Base-by-base conservation (phyloP, 2,329 filamentous ascomycete species). In the Eutypa lata region DNA sequence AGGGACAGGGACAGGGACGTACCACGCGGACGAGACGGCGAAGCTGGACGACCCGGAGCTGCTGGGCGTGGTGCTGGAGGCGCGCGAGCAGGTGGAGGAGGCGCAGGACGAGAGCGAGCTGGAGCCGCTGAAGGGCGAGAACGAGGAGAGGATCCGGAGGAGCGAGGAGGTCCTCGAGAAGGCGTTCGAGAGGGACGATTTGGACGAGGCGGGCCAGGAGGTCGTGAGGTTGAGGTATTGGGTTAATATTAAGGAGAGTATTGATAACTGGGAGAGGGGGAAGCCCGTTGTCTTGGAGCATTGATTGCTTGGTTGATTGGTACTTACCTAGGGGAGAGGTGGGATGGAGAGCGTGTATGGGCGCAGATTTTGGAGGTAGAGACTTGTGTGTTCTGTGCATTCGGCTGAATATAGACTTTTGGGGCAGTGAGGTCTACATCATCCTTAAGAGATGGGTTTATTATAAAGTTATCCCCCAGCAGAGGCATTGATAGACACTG, bases 251-350 rank as follows among this genome's bases (percentile, higher is more conserved):
- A 81, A 84, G 57, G 88, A 95, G 70, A 89, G 86, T 46, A 75
- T 97, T 65, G 77, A 88, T 67, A 83, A 86, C 57, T 97, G 93
- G 92, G 91, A 96, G 77, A 83, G 78, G 63, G 92, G 91, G 5
- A 87, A 84, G 74, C 74, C 73, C 7, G 67, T 80, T 50, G 76
- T 82, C 44, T 61, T 85, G 60, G 70, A 80, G 64, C 82, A 86
- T 63, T 79, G 26, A 31, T n/a, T n/a, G n/a, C n/a, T n/a, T n/a
- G n/a, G n/a, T n/a, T n/a, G n/a, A n/a, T n/a, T n/a, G n/a, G n/a
- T n/a, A n/a, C n/a, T n/a, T n/a, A n/a, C n/a, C n/a, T n/a, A 60
- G 55, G 28, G 31, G 28, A 3, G 11, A 24, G 24, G 42, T 13
- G 22, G 7, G 42, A 11, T 19, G 7, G 11, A 26, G 42, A 24